These are phyloP conservation scores for Viridothelium virens DNA, from an alignment of 495 filamentous ascomycete genomes.

Conservation along the genomic window DNA sequence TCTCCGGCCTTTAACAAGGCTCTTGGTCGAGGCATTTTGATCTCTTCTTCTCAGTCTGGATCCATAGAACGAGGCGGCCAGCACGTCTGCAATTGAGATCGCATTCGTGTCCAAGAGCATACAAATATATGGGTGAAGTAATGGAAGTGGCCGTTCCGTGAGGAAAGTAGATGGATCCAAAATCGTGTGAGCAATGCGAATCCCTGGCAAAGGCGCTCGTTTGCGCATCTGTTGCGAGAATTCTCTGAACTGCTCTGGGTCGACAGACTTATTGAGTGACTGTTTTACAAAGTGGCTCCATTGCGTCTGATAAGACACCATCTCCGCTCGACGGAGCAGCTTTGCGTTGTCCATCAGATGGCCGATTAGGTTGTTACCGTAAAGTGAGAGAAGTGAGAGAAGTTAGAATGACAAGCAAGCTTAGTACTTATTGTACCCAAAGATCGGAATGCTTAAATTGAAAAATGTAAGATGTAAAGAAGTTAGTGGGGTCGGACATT, in stretches of 20 bases:
- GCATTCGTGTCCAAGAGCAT: background rate
- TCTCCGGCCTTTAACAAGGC: background rate
- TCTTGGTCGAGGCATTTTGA: background rate
- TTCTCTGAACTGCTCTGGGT: background rate
- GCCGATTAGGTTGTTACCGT: too few relatives aligned
- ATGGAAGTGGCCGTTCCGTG: background rate
- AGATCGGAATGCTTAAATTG: too few relatives aligned
- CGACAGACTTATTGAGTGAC: background rate
- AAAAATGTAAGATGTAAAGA: too few relatives aligned
- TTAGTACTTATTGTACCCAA: too few relatives aligned
- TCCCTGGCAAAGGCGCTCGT: background rate
- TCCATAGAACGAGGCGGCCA: background rate
- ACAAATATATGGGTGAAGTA: background rate
- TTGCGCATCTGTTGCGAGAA: background rate
- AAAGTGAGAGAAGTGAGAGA: too few relatives aligned
- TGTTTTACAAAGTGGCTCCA: too few relatives aligned
- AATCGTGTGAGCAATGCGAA: background rate
- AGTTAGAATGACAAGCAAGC: too few relatives aligned
- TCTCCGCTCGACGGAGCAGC: too few relatives aligned
- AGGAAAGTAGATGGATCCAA: background rate
- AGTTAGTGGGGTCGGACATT: too few relatives aligned
- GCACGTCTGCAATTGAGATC: background rate
- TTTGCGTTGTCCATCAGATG: too few relatives aligned
- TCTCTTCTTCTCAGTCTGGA: background rate
- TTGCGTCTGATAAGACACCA: too few relatives aligned